Base-by-base conservation (phyloP, 768 basidiomycete species). In the Rhizopogon vesiculosus region DNA sequence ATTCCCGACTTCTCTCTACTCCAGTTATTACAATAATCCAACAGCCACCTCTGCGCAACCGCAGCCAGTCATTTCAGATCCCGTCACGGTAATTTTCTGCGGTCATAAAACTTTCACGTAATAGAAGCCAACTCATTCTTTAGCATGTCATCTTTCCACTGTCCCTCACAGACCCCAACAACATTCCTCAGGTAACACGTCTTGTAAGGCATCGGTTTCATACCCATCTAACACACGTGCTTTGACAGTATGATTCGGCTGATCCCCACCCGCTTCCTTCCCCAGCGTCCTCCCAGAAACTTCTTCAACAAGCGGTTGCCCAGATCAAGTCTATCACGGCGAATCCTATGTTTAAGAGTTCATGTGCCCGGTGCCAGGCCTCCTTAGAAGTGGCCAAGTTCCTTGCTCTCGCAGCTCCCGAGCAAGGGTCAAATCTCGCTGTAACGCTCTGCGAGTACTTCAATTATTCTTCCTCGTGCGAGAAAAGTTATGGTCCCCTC, bases 51-150 rank as follows among this genome's bases (percentile, higher is more conserved):
- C 80, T 12, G 81, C 77, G 1, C 89, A 91, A 64, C 83, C 83
- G 3, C 89, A 91, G 69, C 89, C 88, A n/a, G 77, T 89, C 56
- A 78, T 91, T 39, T 81, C 86, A 13, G 88, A 91, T 64, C 84
- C 86, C 8, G 79, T 89, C 33, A 78, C 78, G 28, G 88, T 87
- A 50, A 49, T 69, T 54, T 5, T 7, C 38, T 6, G 50, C 25
- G 4, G 4, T 8, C 48, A 8, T 38, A 12, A 35, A 16, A 51
- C 54, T 33, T 8, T 57, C 63, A 9, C 18, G 42, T 0, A 41
- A 12, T 28, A 39, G 6, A 6, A 22, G 19, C 28, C 56, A 18
- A 61, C 40, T 19, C 51, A 44, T 48, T 58, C 56, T 52, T 53
- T 56, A 87, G 86, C 79, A 85, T 64, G 61, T 76, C 61, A 76